Base-by-base conservation (phyloP, 2,329 filamentous ascomycete genomes). In the Hypoxylon sp. region DNA sequence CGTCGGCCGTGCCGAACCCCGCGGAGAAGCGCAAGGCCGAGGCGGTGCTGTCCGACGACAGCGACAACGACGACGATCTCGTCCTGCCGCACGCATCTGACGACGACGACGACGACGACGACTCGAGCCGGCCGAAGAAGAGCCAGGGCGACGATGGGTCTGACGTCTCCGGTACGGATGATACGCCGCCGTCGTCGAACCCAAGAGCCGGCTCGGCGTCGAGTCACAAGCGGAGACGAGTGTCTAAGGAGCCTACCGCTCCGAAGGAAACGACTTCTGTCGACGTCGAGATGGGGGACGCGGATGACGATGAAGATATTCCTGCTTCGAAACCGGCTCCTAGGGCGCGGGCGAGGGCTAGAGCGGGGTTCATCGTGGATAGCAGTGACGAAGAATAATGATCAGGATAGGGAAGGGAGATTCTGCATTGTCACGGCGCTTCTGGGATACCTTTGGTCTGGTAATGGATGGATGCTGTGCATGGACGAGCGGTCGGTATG, bases 301-400 rank as follows among this genome's bases (percentile, higher is more conserved):
- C 43, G 21, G 62, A 78, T 5, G 77, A 78, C 23, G 75, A 78
- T 1, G 73, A 72, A 1, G 73, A 74, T 18, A 62, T 73, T 2
- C 66, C 72, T 0, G 73, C 64, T 64, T 53, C 73, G 6, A 75
- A 77, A 55, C 66, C 70, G 3, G 73, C 64, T 51, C 62, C 71
- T 5, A 74, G 76, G 45, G 65, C 72, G 63, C 75, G 81, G 54
- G 74, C 75, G 1, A 75, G 81, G 58, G 74, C 79, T 3, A 78
- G 78, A 48, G 79, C 79, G 15, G 84, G 84, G 0, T 87, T 87
- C 60, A 71, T 87, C 41, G 67, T 85, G 29, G 83, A 87, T 65
- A 86, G 83, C 58, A 85, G 84, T 68, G 84, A 87, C 43, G 82
- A 85, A 62, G 81, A 83, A 51, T 76, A 69, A 69, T 64, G 56